phyloP scores from a whole-genome alignment of 1,284 basidiomycete genomes.

The Moesziomyces aphidis region DNA sequence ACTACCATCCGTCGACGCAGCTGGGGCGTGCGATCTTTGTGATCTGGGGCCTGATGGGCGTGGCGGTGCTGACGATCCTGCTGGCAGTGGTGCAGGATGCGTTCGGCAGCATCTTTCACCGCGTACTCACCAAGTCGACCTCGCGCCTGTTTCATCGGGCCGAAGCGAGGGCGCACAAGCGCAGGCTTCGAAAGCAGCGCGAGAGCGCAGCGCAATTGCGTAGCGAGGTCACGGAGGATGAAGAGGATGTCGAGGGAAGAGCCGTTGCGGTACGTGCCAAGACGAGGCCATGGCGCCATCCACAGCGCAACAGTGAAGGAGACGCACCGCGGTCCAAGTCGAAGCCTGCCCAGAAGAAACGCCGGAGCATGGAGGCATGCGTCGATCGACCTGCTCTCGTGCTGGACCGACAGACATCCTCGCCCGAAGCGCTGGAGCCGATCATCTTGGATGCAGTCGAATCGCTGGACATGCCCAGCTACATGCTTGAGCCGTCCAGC shows the following conservation, averaged over 20 bases:
- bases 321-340: constrained; percentile 1
- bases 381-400: constrained; percentile 8
- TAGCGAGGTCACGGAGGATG: neutral
- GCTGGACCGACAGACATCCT: neutral
- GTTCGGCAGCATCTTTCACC: constrained; percentile 44
- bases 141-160: constrained; percentile 32
- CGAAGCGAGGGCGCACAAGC: constrained; percentile 22
- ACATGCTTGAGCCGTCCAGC: neutral
- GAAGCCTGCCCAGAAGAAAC: neutral
- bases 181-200: constrained; percentile 5
- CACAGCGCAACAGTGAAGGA: constrained; percentile 21
- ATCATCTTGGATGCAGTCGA: neutral
- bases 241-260: neutral
- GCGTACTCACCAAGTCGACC: constrained; percentile 22
- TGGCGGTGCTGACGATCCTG: constrained; percentile 54
- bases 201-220: constrained; percentile 1
- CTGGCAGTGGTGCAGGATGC: constrained; percentile 71
- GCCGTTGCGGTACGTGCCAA: neutral
- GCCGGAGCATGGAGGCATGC: constrained; percentile 27
- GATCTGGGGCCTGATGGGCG: constrained; percentile 76
- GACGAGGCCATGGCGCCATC: neutral
- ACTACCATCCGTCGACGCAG: constrained; percentile 41
- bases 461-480: neutral
- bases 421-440: constrained; percentile 1
- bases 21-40: constrained; percentile 82